Conservation (phyloP, 1,284 basidiomycete genomes). For the Trametes versicolor region DNA sequence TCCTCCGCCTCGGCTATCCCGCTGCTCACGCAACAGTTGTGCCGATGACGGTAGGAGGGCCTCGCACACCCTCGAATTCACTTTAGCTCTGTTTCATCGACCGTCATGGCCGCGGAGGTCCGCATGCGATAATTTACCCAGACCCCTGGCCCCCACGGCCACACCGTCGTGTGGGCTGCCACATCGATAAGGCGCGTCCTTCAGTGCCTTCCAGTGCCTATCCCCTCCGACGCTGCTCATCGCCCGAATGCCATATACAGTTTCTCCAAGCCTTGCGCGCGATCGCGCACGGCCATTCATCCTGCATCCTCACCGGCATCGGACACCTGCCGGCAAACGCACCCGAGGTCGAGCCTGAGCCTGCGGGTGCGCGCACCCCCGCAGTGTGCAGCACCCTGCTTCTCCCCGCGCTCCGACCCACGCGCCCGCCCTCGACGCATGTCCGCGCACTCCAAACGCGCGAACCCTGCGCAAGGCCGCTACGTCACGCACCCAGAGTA, state of each 20-base stretch:
- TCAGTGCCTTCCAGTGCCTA: slow-evolving; percentile 8
- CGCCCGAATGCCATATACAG: not conserved
- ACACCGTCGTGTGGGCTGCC: slow-evolving; percentile 2
- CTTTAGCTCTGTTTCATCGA: slow-evolving; percentile 14
- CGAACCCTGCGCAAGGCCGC: not conserved
- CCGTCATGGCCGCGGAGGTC: slow-evolving; percentile 5
- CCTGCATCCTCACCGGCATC: not conserved
- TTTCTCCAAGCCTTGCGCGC: slow-evolving; percentile 19
- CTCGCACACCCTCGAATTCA: slow-evolving; percentile 10
- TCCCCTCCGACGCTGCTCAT: slow-evolving; percentile 7
- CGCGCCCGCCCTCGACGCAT: slow-evolving; percentile 12
- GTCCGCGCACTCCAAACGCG: slow-evolving; percentile 24
- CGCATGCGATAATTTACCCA: not conserved
- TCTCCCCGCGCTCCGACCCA: slow-evolving; percentile 16
- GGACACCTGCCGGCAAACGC: slow-evolving; percentile 10
- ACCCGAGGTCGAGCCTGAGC: not conserved
- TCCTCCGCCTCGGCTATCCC: slow-evolving; percentile 7
- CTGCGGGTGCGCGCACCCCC: not conserved
- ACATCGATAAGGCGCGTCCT: slow-evolving; percentile 32
- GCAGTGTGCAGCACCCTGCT: slow-evolving; percentile 2
- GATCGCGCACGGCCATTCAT: slow-evolving; percentile 12
- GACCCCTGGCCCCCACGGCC: not conserved
- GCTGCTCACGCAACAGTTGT: slow-evolving; percentile 1
- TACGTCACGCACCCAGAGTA: slow-evolving; percentile 13
- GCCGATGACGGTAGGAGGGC: slow-evolving; percentile 14